Evolutionary conservation across 371 early-diverging fungal species (phyloP).

Genomic region (Enterospora canceri): DNA sequence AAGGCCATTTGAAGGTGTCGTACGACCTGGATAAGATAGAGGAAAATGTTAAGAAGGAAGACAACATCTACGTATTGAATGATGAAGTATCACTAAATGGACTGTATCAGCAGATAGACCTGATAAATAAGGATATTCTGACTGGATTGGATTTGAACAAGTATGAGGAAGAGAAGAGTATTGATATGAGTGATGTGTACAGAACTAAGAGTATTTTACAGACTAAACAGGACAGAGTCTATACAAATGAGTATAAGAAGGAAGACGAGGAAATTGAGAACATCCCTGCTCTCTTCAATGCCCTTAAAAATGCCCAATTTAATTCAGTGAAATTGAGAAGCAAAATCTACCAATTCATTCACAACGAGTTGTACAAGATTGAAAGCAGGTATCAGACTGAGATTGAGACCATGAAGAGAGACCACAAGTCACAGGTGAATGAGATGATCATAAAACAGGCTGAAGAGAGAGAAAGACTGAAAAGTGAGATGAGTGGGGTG

Average conservation of each 20-base stretch:
- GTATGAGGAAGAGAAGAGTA: neutral
- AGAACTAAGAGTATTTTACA: neutral
- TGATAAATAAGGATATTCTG: neutral
- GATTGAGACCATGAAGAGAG: neutral
- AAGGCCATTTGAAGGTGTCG: no score
- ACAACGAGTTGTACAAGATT: constrained; percentile 11
- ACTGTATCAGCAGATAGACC: neutral
- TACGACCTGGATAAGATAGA: no score
- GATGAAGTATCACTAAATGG: neutral
- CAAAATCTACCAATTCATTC: constrained; percentile 11
- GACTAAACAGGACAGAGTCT: neutral
- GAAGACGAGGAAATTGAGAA: neutral
- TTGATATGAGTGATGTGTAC: constrained; percentile 1
- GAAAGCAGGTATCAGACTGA: neutral
- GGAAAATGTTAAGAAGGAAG: no score
- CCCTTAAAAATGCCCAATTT: constrained; percentile 10
- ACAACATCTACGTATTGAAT: no score
- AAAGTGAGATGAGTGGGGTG: neutral
- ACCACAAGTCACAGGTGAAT: neutral
- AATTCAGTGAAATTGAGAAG: constrained; percentile 6
- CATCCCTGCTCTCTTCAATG: constrained; percentile 8
- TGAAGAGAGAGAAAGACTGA: no score
- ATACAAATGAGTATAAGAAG: neutral
- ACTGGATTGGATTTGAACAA: neutral
- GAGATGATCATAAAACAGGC: neutral